Base-by-base conservation (phyloP, 331 rosid species). In the Quercus lobata region DNA sequence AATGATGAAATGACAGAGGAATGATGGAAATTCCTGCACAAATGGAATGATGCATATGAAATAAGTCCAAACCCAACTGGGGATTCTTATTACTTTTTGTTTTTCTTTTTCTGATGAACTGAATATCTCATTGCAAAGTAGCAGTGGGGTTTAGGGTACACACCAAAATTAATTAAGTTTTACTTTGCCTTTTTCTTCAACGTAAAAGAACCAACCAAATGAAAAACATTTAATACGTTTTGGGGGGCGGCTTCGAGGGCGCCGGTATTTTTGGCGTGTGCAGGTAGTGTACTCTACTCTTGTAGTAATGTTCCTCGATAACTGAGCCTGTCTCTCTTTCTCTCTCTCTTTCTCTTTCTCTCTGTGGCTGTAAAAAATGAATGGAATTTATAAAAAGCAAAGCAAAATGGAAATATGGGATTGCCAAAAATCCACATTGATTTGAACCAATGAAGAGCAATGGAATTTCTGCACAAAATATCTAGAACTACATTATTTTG, bases 1-100 rank as follows among this genome's bases (percentile, higher is more conserved):
- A 82, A 89, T 89, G 90, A 91, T 91, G 93, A 84, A 74, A 9
- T 74, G 80, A 61, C 93, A 85, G 90, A 77, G 83, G 88, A 91
- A 91, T 90, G 90, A 88, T 90, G 89, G 75, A 84, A 80, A 85
- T 89, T 87, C 89, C 90, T 84, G 93, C 85, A 61, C 80, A 76
- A 82, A 85, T 69, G 73, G 80, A 54, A 88, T 88, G 80, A 88
- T 88, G 85, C 74, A 63, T 66, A 30, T 78, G 79, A 57, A 80
- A 63, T 49, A 37, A 72, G 81, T 78, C 90, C 86, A 80, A 78
- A 22, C 22, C 60, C 71, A 55, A 73, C 71, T 29, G 76, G 81
- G 86, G 76, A 87, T 73, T 83, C 84, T 69, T 12, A 53, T 8
- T 44, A 74, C 87, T 4, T 49, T 49, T 86, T 35, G 5, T 7